phyloP scores from a whole-genome alignment of 768 basidiomycete species.

The Imleria badia region DNA sequence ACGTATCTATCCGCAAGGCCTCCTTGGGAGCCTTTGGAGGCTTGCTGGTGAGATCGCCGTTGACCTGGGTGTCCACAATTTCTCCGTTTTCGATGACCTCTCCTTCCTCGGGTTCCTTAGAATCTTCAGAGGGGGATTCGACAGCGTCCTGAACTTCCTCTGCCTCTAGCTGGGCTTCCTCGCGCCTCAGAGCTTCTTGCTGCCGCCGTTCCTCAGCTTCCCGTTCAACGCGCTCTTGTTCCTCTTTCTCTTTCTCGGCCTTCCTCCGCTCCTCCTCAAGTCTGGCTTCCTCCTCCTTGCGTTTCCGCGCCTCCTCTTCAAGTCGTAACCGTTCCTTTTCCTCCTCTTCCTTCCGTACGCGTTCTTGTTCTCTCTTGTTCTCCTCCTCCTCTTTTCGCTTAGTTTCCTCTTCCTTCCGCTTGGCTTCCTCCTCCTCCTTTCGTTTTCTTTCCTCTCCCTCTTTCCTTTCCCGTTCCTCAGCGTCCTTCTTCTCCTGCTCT shows the following conservation, averaged over 20 bases:
- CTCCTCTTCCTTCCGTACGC: slow-evolving; percentile 36
- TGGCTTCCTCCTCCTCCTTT: slow-evolving; percentile 45
- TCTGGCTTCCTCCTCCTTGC: slow-evolving; percentile 21
- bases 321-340: slow-evolving; percentile 37
- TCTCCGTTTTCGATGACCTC: slow-evolving; percentile 36
- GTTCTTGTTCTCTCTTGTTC: slow-evolving; percentile 43
- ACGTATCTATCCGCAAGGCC: slow-evolving; percentile 64
- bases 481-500: slow-evolving; percentile 40
- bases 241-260: slow-evolving; percentile 38
- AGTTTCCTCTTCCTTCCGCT: slow-evolving; percentile 40
- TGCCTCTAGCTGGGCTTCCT: slow-evolving; percentile 35
- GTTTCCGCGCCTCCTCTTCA: slow-evolving; percentile 38
- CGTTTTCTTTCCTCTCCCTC: slow-evolving; percentile 37
- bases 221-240: slow-evolving; percentile 41
- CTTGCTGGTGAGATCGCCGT: slow-evolving; percentile 45
- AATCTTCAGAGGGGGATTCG: slow-evolving; percentile 43
- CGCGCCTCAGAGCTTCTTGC: slow-evolving; percentile 18
- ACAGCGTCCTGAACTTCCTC: slow-evolving; percentile 35
- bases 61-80: slow-evolving; percentile 22
- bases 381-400: slow-evolving; percentile 47
- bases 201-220: slow-evolving; percentile 33
- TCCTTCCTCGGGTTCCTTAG: slow-evolving; percentile 43
- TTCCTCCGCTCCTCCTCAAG: slow-evolving; percentile 34
- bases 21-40: slow-evolving; percentile 42
- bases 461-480: slow-evolving; percentile 37